Evolutionary conservation across 805 yeast species (phyloP), one percentile per base, ranked within the genome.

Genomic region (Candida orba): DNA sequence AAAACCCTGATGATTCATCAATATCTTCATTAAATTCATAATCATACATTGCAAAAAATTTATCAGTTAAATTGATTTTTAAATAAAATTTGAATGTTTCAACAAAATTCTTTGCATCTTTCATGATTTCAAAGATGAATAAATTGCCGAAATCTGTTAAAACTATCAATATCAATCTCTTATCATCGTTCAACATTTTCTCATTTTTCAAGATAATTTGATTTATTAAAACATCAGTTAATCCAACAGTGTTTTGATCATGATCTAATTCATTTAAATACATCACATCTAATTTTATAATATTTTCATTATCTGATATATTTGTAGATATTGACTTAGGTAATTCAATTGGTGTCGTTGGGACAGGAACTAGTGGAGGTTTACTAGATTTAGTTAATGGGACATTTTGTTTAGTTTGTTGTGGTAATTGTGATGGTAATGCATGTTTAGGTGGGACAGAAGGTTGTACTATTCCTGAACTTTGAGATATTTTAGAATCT

Each of bases 31-130:
- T 81, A 60, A 84, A 84, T 58, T 84, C 91, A 60, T 81, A 83
- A 60, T 84, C 91, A 58, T 84, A 84, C 81, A 84, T 79, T 55
- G 85, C 84, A 43, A 84, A 77, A 50, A 76, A 67, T 36, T 67
- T 63, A 52, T 74, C 77, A 0, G 76, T 72, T 27, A 72, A 52
- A 41, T 65, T 71, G 32, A 75, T 69, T 24, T 71, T 71, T 31
- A 63, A 54, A 18, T 53, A 43, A 27, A 49, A 51, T 24, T 33
- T 22, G n/a, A 22, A 27, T 8, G 38, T 34, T 8, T 46, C 46
- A 18, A 51, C 36, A 6, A n/a, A 6, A 17, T 34, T 45, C 18
- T 42, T 20, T 4, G 60, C 20, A 53, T 53, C 20, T 33, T 48
- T 40, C 17, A 25, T 35, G 8, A 43, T 37, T 45, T 49, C 57